Evolutionary conservation across 352 stramenopile genomes (phyloP).

Genomic region (Pythium dissotocum): DNA sequence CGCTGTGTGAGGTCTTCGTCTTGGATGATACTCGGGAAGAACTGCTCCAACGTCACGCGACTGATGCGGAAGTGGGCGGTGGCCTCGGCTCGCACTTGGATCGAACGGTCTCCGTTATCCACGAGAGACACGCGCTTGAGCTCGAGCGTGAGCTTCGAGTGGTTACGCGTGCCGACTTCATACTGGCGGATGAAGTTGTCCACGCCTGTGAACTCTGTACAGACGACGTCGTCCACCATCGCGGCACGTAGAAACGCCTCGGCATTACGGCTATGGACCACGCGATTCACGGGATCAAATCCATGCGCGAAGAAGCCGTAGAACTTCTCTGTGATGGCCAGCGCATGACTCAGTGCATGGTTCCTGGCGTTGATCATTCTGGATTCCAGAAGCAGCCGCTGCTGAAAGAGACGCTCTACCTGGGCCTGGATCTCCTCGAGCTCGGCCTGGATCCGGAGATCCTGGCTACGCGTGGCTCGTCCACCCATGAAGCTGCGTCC

Average conservation of each 20-base stretch:
- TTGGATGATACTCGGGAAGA: constrained; percentile 53
- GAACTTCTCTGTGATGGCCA: constrained; percentile 39
- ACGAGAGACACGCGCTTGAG: constrained; percentile 38
- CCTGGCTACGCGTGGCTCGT: not conserved
- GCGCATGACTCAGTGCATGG: constrained; percentile 34
- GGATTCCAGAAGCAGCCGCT: constrained; percentile 39
- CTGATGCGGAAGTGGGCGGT: constrained; percentile 44
- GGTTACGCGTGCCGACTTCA: constrained; percentile 32
- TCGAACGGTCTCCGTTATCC: constrained; percentile 19
- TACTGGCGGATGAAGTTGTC: constrained; percentile 55
- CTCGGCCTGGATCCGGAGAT: constrained; percentile 6
- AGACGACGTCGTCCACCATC: constrained; percentile 48
- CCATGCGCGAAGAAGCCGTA: constrained; percentile 49
- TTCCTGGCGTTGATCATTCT: constrained; percentile 30
- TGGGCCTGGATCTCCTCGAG: not conserved
- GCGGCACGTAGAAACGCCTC: constrained; percentile 41
- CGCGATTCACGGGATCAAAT: constrained; percentile 28
- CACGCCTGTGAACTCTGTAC: constrained; percentile 57
- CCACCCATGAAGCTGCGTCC: constrained; percentile 7
- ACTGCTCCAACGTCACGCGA: constrained; percentile 40
- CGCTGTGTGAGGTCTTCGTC: constrained; percentile 54
- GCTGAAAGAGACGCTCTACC: not conserved
- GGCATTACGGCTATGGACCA: constrained; percentile 23
- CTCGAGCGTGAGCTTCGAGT: constrained; percentile 35
- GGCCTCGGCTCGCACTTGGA: constrained; percentile 47